Conservation (phyloP, 352 stramenopile genomes). For the Phytopythium chamaehyphon region DNA sequence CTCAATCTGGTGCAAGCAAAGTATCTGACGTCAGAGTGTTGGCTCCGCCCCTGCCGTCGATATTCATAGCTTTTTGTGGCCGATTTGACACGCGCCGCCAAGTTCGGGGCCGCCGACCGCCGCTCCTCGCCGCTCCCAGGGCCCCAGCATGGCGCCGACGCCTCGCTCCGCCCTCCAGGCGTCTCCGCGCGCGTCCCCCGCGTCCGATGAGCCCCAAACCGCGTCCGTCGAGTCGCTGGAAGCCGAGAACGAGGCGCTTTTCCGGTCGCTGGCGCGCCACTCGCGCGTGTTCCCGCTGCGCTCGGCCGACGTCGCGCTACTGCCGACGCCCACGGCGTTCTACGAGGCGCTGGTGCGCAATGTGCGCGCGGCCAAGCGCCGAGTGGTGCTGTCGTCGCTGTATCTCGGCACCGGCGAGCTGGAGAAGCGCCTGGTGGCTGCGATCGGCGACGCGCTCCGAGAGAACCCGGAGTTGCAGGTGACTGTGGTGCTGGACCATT, state of each 20-base stretch:
- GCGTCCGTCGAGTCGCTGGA: background rate
- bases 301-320: conserved; percentile 41
- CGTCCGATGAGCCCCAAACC: background rate
- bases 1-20: too few species aligned
- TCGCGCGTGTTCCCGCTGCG: conserved; percentile 61
- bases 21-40: too few species aligned
- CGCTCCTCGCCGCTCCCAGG: too few species aligned
- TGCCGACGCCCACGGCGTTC: conserved; percentile 49
- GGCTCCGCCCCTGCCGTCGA: too few species aligned
- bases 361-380: conserved; percentile 38
- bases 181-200: background rate
- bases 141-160: conserved; percentile 1
- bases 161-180: background rate
- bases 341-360: conserved; percentile 61
- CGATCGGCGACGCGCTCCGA: conserved; percentile 29
- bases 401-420: conserved; percentile 67
- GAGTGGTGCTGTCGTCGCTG: conserved; percentile 63
- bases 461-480: conserved; percentile 47
- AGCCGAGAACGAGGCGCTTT: conserved; percentile 39
- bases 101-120: too few species aligned
- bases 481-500: conserved; percentile 68
- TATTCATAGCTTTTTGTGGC: too few species aligned
- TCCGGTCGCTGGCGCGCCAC: conserved; percentile 42
- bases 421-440: conserved; percentile 39
- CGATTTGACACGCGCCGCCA: too few species aligned